Percentiles rank a stretch among this genome's conserved stretches.
Evolutionary conservation across 352 stramenopile genomes (phyloP).

Genomic region (Phytopythium sindhum): DNA sequence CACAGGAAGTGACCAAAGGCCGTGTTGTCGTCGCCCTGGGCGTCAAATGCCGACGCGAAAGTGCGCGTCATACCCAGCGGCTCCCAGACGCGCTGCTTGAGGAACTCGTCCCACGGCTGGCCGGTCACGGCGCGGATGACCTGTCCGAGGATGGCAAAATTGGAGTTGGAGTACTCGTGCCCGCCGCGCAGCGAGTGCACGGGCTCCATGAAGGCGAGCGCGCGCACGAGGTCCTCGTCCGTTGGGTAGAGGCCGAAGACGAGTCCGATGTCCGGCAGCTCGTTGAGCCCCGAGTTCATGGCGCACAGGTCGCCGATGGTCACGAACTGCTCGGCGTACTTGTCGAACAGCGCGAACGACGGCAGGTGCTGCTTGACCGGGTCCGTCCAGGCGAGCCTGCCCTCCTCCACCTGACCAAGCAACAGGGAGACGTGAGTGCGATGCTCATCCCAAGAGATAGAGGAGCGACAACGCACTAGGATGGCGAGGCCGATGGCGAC

Average conservation of each 20-base stretch:
- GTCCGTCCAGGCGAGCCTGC: conserved; percentile 46
- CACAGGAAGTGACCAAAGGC: conserved; percentile 52
- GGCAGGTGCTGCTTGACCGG: conserved; percentile 52
- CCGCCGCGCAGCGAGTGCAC: conserved; percentile 38
- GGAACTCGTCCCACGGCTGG: conserved; percentile 44
- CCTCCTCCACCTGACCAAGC: conserved; percentile 36
- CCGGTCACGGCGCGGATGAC: conserved; percentile 50
- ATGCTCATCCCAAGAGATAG: background rate
- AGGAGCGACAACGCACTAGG: conserved; percentile 16
- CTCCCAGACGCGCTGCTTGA: conserved; percentile 44
- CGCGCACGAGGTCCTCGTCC: conserved; percentile 32
- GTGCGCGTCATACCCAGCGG: conserved; percentile 61
- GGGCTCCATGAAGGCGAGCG: conserved; percentile 34
- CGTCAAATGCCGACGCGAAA: conserved; percentile 30
- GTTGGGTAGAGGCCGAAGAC: conserved; percentile 37
- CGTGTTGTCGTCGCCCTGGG: conserved; percentile 21
- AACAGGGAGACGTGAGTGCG: background rate
- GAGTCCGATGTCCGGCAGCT: conserved; percentile 17
- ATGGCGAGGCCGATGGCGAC: conserved; percentile 41
- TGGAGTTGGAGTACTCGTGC: conserved; percentile 60
- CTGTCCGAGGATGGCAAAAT: conserved; percentile 60
- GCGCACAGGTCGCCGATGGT: conserved; percentile 50
- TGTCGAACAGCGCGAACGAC: conserved; percentile 49
- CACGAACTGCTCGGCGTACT: conserved; percentile 48
- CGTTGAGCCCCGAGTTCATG: conserved; percentile 57